Percentiles rank a stretch among this genome's conserved stretches.
Evolutionary conservation across 192 early-diverging fungal species (phyloP).

Genomic region (Coemansia sp.): DNA sequence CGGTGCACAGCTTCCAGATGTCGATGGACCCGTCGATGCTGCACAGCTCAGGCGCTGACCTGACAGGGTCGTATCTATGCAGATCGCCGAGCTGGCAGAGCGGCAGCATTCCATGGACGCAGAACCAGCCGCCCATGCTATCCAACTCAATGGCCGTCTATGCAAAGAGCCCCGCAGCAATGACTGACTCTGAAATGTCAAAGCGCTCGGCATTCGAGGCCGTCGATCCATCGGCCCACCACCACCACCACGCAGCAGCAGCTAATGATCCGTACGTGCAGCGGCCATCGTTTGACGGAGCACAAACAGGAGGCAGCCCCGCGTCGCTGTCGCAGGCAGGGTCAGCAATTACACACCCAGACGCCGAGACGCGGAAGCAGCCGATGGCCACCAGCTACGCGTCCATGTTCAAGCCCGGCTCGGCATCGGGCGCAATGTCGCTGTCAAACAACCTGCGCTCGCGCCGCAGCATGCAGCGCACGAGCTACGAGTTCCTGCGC

Average conservation of each 20-base stretch:
- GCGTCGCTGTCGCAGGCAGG: background rate
- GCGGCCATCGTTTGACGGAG: background rate
- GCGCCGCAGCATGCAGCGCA: conserved; percentile 31
- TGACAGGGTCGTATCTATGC: conserved; percentile 23
- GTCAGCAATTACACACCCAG: conserved; percentile 2
- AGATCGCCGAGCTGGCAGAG: conserved; percentile 53
- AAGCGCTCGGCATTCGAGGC: conserved; percentile 1
- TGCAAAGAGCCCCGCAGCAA: conserved; percentile 15
- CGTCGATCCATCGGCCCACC: background rate
- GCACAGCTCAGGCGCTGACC: conserved; percentile 17
- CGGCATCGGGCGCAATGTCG: conserved; percentile 17
- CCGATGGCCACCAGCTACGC: conserved; percentile 6
- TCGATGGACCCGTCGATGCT: conserved; percentile 17
- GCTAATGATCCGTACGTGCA: background rate
- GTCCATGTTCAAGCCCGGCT: conserved; percentile 25
- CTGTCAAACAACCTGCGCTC: conserved; percentile 36
- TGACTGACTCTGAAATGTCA: background rate
- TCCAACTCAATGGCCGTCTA: conserved; percentile 20
- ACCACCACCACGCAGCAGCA: too few species aligned
- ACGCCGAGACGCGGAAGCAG: background rate
- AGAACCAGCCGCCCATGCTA: conserved; percentile 8
- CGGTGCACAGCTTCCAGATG: conserved; percentile 26
- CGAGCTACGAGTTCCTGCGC: conserved; percentile 29
- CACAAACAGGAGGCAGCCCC: background rate
- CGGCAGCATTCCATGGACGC: conserved; percentile 30